These are phyloP conservation scores for Epichloe glyceriae DNA, from an alignment of 2,329 filamentous ascomycete genomes.

Conservation along the genomic window DNA sequence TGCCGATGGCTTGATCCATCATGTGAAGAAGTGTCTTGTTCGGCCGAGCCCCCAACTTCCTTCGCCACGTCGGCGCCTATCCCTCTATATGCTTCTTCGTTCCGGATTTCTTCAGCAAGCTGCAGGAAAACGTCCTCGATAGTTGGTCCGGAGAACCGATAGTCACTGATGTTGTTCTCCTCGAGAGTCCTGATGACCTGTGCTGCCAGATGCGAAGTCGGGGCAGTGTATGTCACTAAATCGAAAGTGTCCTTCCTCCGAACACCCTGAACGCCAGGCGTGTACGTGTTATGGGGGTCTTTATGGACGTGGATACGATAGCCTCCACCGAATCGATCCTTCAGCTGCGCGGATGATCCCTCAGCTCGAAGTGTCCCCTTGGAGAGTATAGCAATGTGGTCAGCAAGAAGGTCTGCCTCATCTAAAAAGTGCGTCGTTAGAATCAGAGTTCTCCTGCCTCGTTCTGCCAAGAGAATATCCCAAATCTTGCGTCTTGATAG, in stretches of 20 bases:
- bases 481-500: slow-evolving; percentile 80
- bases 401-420: slow-evolving; percentile 79
- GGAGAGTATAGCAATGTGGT: slow-evolving; percentile 78
- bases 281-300: slow-evolving; percentile 32
- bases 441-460: slow-evolving; percentile 69
- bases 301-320: slow-evolving; percentile 70
- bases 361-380: slow-evolving; percentile 71
- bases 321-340: slow-evolving; percentile 68
- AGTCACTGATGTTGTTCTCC: slow-evolving; percentile 53
- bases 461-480: slow-evolving; percentile 81
- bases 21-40: slow-evolving; percentile 12
- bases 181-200: slow-evolving; percentile 59
- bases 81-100: slow-evolving; percentile 28
- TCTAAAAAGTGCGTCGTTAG: slow-evolving; percentile 90
- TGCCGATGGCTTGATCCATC: slow-evolving; percentile 9
- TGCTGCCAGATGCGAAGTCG: slow-evolving; percentile 57
- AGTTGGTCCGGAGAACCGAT: slow-evolving; percentile 76
- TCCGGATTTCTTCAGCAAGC: slow-evolving; percentile 65
- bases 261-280: slow-evolving; percentile 41
- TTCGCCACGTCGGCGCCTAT: slow-evolving; percentile 10
- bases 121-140: slow-evolving; percentile 89
- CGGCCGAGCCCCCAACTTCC: slow-evolving; percentile 12
- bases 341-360: slow-evolving; percentile 76
- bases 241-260: slow-evolving; percentile 51
- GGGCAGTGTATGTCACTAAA: slow-evolving; percentile 58